Evolutionary conservation across 2,329 filamentous ascomycete species (phyloP), one percentile per base, ranked within the genome.

Genomic region (Diaporthe caulivora): DNA sequence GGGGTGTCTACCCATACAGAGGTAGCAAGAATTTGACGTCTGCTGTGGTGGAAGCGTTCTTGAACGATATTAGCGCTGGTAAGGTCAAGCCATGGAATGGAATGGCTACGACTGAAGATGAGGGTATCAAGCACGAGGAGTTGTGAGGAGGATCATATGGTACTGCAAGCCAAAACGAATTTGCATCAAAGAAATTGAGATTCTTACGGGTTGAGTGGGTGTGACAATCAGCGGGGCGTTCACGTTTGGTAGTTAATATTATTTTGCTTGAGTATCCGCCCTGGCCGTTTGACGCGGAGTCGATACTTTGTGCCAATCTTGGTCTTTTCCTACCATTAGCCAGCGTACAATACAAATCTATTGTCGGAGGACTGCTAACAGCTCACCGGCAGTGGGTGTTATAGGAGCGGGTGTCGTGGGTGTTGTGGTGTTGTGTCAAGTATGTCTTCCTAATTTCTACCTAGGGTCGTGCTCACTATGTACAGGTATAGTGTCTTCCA

Each of bases 1-100:
- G 86, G 0, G 82, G 86, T 70, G 80, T 85, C 0, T 88, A 85
- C 75, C 85, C 84, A 0, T 84, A 82, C 64, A 70, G 77, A 2
- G 76, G 74, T 4, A 53, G n/a, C n/a, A 75, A 76, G 6, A 75
- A 78, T 24, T 79, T 86, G 26, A 79, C 80, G 0, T 75, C 82
- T 0, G 80, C 81, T 17, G 78, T 75, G 0, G 80, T 88, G 9
- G 85, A 86, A 49, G 76, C 73, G 1, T 88, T 87, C 73, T 81
- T 88, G 53, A 77, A 82, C 74, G 83, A 84, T 70, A 86, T 88
- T 64, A 84, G 84, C 1, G 79, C 83, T 58, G 86, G 84, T 3
- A 83, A 80, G 70, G 81, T 85, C 5, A 76, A 81, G 74, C 80
- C 84, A 1, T 86, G 85, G 84, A 79, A 70, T 18, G 65, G 71